Conservation (phyloP, 805 yeast genomes). For the Saccharomycopsis fodiens region DNA sequence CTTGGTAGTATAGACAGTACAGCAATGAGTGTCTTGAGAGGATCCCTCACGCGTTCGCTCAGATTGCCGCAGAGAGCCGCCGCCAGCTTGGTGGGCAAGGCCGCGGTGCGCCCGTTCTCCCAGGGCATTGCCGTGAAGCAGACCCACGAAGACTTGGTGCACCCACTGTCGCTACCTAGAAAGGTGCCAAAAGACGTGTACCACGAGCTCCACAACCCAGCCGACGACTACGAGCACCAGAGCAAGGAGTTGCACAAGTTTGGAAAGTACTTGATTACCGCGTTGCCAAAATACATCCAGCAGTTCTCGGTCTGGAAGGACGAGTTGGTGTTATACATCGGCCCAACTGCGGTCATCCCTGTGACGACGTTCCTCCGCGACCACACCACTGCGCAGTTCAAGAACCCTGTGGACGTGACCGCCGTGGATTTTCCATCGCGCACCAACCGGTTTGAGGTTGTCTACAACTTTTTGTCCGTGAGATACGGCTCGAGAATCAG, state of each 20-base stretch:
- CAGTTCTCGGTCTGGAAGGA: constrained; percentile 88
- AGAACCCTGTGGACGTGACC: constrained; percentile 71
- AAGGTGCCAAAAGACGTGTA: constrained; percentile 19
- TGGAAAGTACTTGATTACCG: constrained; percentile 70
- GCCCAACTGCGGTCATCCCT: constrained; percentile 72
- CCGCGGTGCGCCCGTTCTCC: neutral
- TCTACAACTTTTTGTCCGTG: constrained; percentile 71
- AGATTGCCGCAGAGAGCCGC: neutral
- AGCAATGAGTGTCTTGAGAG: neutral
- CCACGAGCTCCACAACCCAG: constrained; percentile 48
- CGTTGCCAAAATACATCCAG: constrained; percentile 76
- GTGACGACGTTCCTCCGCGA: constrained; percentile 60
- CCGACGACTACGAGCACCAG: constrained; percentile 62
- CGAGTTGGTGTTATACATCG: constrained; percentile 67
- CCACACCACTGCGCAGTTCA: constrained; percentile 78
- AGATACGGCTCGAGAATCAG: constrained; percentile 83
- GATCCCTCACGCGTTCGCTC: neutral
- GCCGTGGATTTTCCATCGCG: constrained; percentile 84
- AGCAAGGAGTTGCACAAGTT: constrained; percentile 70
- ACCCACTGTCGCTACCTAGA: constrained; percentile 18
- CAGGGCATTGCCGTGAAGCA: constrained; percentile 1
- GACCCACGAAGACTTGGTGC: constrained; percentile 18
- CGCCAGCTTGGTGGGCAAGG: neutral
- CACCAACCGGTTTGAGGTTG: constrained; percentile 79
- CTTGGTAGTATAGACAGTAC: too few species aligned